Evolutionary conservation across 352 stramenopile genomes (phyloP).

Genomic region (Pythium aquatile): DNA sequence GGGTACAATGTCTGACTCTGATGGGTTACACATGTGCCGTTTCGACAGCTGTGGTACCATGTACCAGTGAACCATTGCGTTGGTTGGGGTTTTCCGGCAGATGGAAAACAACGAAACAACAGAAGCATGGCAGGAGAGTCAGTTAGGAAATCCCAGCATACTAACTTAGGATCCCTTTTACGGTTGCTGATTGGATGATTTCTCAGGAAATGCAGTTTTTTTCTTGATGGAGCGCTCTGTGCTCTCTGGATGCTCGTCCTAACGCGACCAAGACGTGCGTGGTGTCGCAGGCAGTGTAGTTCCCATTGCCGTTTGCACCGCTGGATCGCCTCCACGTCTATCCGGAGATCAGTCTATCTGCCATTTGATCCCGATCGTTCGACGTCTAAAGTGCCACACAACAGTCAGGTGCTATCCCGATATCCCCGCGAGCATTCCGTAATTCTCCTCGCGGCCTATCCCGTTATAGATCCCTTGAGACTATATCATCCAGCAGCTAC

Average conservation of each 20-base stretch:
- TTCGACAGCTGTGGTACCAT: neutral
- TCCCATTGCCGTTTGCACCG: neutral
- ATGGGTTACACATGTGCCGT: neutral
- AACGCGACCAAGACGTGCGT: neutral
- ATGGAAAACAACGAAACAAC: slow-evolving; percentile 3
- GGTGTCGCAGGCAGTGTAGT: slow-evolving; percentile 1
- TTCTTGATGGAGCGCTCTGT: slow-evolving; percentile 8
- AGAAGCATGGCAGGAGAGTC: neutral
- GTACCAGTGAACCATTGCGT: slow-evolving; percentile 1
- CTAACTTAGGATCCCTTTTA: neutral
- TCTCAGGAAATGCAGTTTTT: neutral
- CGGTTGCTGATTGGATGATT: neutral
- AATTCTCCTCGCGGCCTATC: slow-evolving; percentile 3
- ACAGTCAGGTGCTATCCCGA: neutral
- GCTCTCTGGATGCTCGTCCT: slow-evolving; percentile 2
- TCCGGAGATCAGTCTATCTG: neutral
- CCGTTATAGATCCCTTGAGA: neutral
- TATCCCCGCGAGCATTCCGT: neutral
- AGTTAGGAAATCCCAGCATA: neutral
- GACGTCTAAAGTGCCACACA: neutral
- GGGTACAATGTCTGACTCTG: too few relatives aligned
- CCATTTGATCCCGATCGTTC: neutral
- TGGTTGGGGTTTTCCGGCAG: slow-evolving; percentile 2
- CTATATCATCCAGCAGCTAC: neutral
- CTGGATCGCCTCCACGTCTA: slow-evolving; percentile 4